These are phyloP conservation scores for Penicillium sp. DNA, from an alignment of 2,329 filamentous ascomycete genomes.

Conservation along the genomic window DNA sequence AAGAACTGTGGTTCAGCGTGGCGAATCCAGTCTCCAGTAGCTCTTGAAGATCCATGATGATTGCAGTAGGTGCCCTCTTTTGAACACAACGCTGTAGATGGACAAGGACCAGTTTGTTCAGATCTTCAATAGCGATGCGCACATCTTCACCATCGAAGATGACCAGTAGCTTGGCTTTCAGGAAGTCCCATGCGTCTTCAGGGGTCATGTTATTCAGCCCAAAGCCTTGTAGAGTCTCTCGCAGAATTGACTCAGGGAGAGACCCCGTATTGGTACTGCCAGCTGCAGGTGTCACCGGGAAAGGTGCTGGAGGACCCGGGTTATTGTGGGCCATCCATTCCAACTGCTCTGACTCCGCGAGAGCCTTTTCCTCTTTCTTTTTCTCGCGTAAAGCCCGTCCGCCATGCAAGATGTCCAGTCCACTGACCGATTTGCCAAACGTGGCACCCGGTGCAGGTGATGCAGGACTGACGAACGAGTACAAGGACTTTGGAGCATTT, in stretches of 20 bases:
- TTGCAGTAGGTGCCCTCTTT: conserved; percentile 58
- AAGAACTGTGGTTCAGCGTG: conserved; percentile 74
- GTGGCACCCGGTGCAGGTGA: conserved; percentile 61
- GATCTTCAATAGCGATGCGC: conserved; percentile 65
- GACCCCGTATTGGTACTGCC: conserved; percentile 24
- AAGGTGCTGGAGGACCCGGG: conserved; percentile 28
- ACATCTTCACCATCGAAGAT: conserved; percentile 68
- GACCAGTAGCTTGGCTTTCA: conserved; percentile 64
- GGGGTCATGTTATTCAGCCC: conserved; percentile 69
- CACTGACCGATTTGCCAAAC: conserved; percentile 82
- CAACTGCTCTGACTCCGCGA: conserved; percentile 39
- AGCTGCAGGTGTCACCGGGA: conserved; percentile 39
- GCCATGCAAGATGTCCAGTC: conserved; percentile 75
- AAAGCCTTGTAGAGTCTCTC: conserved; percentile 52
- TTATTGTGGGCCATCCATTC: conserved; percentile 35
- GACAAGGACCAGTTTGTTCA: conserved; percentile 64
- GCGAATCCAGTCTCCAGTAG: conserved; percentile 73
- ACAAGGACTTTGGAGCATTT: conserved; percentile 63
- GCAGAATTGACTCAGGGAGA: conserved; percentile 36
- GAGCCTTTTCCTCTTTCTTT: conserved; percentile 69
- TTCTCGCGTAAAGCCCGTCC: conserved; percentile 78
- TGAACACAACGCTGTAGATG: conserved; percentile 66
- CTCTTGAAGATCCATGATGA: conserved; percentile 66
- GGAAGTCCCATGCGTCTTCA: conserved; percentile 67
- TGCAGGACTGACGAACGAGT: conserved; percentile 63